These are phyloP conservation scores for Wickerhamiella nectarea DNA, from an alignment of 805 yeast species.

Conservation along the genomic window DNA sequence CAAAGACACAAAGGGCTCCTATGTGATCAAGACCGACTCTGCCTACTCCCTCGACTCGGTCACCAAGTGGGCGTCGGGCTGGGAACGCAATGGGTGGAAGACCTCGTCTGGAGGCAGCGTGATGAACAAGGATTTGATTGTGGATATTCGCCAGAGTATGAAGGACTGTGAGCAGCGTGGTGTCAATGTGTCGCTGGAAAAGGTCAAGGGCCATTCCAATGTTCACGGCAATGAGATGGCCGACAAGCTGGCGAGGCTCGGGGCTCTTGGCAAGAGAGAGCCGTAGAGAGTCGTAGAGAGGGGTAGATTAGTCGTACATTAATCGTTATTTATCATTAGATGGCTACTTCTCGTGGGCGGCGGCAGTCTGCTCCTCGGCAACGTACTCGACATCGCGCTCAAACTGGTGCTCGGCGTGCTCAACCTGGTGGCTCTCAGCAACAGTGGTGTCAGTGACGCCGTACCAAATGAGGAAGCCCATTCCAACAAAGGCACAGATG, in stretches of 20 bases:
- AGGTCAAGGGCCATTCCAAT: constrained; percentile 67
- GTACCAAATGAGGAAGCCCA: constrained; percentile 60
- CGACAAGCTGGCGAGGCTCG: constrained; percentile 58
- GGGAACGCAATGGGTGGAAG: constrained; percentile 47
- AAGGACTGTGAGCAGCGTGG: constrained; percentile 23
- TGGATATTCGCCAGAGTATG: constrained; percentile 27
- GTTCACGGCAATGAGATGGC: constrained; percentile 62
- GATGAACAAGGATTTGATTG: constrained; percentile 39
- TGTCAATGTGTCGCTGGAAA: constrained; percentile 32
- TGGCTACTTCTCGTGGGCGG: background rate
- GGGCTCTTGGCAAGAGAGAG: constrained; percentile 22
- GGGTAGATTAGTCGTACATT: background rate
- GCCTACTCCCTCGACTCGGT: constrained; percentile 45
- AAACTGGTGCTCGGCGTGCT: constrained; percentile 5
- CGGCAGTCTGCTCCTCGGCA: background rate
- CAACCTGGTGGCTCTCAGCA: constrained; percentile 6
- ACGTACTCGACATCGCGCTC: constrained; percentile 4
- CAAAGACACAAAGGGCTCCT: constrained; percentile 7
- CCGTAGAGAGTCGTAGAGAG: too few species aligned
- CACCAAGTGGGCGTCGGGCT: constrained; percentile 41
- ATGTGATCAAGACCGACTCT: constrained; percentile 52
- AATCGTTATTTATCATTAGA: background rate
- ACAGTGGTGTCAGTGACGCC: constrained; percentile 56
- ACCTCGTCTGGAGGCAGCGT: constrained; percentile 34
- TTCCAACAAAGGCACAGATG: constrained; percentile 73